A percentile compares a stretch with the other conserved stretches of the same genome.
phyloP scores from a whole-genome alignment of 805 yeast species.

The Kregervanrija delftensis region DNA sequence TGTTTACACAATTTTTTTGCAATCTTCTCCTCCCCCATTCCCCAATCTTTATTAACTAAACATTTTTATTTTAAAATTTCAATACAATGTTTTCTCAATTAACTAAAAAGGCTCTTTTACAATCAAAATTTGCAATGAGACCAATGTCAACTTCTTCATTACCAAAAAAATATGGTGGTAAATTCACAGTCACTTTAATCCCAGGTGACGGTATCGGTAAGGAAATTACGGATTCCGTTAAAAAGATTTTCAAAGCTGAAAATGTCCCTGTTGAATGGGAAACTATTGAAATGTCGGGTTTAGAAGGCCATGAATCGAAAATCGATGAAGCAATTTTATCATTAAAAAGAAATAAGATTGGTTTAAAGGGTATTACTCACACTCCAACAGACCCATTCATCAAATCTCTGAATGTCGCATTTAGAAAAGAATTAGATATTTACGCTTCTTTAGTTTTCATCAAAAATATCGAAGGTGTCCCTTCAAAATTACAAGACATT shows the following conservation, averaged over 20 bases:
- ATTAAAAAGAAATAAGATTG: constrained; percentile 92
- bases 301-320: constrained; percentile 40
- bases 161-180: constrained; percentile 93
- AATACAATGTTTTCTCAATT: constrained; percentile 21
- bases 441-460: constrained; percentile 92
- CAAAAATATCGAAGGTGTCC: constrained; percentile 90
- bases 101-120: constrained; percentile 14
- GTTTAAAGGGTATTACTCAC: constrained; percentile 91
- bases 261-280: constrained; percentile 94
- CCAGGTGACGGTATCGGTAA: constrained; percentile 99
- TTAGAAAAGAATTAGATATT: constrained; percentile 93
- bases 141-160: constrained; percentile 32
- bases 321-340: constrained; percentile 83
- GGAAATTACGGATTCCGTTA: constrained; percentile 91
- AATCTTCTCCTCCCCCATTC: neutral
- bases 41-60: neutral
- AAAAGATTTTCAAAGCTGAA: constrained; percentile 79
- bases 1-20: neutral
- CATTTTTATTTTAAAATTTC: neutral
- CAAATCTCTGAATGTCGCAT: constrained; percentile 89
- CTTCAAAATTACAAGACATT: constrained; percentile 80
- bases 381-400: constrained; percentile 76
- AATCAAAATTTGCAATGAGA: constrained; percentile 16
- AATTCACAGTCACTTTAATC: constrained; percentile 86
- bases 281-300: constrained; percentile 61